These are phyloP conservation scores for Xylariomycetidae sp. DNA, from an alignment of 2,329 filamentous ascomycete genomes.

Conservation along the genomic window DNA sequence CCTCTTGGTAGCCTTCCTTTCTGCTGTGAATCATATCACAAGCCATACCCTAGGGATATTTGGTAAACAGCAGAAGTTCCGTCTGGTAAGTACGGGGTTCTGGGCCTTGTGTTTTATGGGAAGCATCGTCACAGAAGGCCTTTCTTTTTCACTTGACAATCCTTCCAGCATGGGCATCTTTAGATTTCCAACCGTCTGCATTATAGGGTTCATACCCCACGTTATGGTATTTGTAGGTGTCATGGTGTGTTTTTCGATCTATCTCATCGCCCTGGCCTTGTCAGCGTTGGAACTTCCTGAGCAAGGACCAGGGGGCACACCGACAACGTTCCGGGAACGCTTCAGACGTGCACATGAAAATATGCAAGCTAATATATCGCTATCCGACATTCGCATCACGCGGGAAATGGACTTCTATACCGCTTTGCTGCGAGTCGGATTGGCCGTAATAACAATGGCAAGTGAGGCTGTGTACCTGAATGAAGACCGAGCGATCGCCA, in stretches of 20 bases:
- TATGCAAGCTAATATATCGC: conserved; percentile 84
- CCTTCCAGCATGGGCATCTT: conserved; percentile 62
- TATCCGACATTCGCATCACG: conserved; percentile 74
- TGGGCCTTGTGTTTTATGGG: conserved; percentile 91
- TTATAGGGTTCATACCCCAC: conserved; percentile 92
- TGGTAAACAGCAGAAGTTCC: conserved; percentile 70
- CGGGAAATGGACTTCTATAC: conserved; percentile 96
- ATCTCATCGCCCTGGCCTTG: conserved; percentile 68
- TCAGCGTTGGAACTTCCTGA: conserved; percentile 65
- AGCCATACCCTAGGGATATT: conserved; percentile 80
- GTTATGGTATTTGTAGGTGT: conserved; percentile 83
- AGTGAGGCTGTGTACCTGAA: conserved; percentile 96
- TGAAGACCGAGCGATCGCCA: conserved; percentile 71
- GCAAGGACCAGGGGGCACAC: conserved; percentile 29
- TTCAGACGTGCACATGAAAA: conserved; percentile 73
- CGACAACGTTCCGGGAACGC: conserved; percentile 50
- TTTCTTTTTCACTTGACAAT: conserved; percentile 58
- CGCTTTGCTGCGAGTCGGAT: conserved; percentile 78
- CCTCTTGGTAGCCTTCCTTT: conserved; percentile 80
- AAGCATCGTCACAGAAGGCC: conserved; percentile 73
- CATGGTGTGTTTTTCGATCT: conserved; percentile 69
- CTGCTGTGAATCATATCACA: conserved; percentile 79
- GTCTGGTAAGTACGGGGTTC: conserved; percentile 81
- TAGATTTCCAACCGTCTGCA: conserved; percentile 88
- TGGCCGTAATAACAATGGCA: conserved; percentile 83